Conservation (phyloP, 805 yeast genomes). For the Pichia nanzhaoensis region DNA sequence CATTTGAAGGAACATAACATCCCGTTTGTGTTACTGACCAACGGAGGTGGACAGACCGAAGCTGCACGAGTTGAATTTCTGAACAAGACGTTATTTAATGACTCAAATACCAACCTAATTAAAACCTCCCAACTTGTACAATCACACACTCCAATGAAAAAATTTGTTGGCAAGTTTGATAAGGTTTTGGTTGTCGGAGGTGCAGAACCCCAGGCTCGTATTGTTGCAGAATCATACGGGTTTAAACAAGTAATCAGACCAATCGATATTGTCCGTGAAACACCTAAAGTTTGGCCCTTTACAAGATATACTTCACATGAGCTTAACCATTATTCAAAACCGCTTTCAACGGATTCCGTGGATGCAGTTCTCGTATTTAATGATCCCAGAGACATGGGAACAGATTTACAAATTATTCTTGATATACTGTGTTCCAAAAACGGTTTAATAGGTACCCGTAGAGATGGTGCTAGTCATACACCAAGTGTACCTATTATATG, state of each 20-base stretch:
- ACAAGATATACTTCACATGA: conserved; percentile 45
- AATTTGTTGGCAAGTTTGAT: conserved; percentile 43
- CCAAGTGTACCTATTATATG: conserved; percentile 73
- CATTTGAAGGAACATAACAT: conserved; percentile 43
- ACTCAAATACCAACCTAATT: conserved; percentile 18
- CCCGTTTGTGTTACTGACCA: conserved; percentile 78
- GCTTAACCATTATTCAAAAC: conserved; percentile 34
- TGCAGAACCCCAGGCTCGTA: conserved; percentile 59
- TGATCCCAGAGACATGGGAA: conserved; percentile 85
- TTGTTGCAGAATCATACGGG: conserved; percentile 74
- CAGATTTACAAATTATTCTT: conserved; percentile 70
- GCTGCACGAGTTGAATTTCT: conserved; percentile 48
- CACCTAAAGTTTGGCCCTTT: conserved; percentile 61
- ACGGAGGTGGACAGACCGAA: conserved; percentile 84
- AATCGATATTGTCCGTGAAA: conserved; percentile 56
- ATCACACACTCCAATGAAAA: conserved; percentile 80
- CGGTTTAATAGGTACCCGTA: conserved; percentile 62
- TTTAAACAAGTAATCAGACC: conserved; percentile 68
- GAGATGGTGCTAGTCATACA: conserved; percentile 26
- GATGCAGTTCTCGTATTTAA: conserved; percentile 80
- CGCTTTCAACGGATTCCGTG: conserved; percentile 34
- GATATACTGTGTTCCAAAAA: conserved; percentile 59
- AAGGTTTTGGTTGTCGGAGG: conserved; percentile 82
- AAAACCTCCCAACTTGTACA: conserved; percentile 56
- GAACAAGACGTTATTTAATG: conserved; percentile 24